A percentile compares a stretch with the other conserved stretches of the same genome.
phyloP scores from a whole-genome alignment of 208 protist species.

The Trypanosoma vivax region DNA sequence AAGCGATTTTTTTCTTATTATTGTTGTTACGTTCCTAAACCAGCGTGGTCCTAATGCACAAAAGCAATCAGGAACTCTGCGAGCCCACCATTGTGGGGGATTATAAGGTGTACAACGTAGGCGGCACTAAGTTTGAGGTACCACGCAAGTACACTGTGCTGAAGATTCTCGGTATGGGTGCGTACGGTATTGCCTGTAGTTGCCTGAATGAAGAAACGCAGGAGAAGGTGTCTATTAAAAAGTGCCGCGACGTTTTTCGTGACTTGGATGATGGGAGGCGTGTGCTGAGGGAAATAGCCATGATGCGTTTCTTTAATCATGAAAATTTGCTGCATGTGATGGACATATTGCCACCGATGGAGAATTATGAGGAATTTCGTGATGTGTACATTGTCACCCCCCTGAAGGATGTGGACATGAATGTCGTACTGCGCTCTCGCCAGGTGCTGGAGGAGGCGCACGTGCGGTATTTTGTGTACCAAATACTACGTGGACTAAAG shows the following conservation, averaged over 20 bases:
- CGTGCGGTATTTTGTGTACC: constrained; percentile 84
- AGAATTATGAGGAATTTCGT: constrained; percentile 89
- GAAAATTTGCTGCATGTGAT: constrained; percentile 91
- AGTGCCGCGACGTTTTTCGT: constrained; percentile 83
- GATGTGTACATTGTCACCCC: constrained; percentile 96
- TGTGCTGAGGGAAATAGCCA: constrained; percentile 88
- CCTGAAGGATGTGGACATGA: constrained; percentile 96
- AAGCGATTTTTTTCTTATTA: too few relatives aligned
- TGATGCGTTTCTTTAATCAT: constrained; percentile 91
- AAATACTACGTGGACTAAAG: constrained; percentile 85
- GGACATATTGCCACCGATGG: constrained; percentile 89
- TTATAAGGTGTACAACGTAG: constrained; percentile 87
- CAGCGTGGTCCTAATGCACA: constrained; percentile 50
- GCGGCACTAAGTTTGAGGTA: constrained; percentile 73
- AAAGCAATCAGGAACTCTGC: constrained; percentile 78
- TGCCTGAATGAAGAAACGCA: constrained; percentile 69
- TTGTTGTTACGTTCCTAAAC: too few relatives aligned
- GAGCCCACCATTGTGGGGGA: constrained; percentile 72
- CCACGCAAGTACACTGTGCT: constrained; percentile 72
- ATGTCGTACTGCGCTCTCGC: constrained; percentile 86
- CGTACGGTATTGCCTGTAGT: constrained; percentile 95
- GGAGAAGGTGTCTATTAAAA: constrained; percentile 88
- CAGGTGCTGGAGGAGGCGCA: constrained; percentile 85
- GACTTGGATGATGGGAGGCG: constrained; percentile 90
- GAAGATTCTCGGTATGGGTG: constrained; percentile 92